Base-by-base conservation (phyloP, 2,329 filamentous ascomycete species). In the Trichoderma simmonsii region DNA sequence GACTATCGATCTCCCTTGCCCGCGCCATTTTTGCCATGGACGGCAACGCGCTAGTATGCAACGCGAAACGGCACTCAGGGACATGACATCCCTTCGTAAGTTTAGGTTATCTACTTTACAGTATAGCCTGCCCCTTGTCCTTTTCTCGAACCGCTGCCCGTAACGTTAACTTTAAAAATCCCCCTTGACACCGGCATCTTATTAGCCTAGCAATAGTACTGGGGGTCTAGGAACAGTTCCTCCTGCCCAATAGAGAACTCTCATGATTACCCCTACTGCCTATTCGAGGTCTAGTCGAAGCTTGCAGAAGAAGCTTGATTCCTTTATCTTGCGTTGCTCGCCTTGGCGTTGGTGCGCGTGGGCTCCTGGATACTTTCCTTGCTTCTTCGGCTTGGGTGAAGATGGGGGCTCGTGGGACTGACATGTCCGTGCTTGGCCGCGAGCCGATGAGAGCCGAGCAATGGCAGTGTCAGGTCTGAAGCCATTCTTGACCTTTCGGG, bases 121-220 rank as follows among this genome's bases (percentile, higher is more conserved):
- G 39, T n/a, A 43, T 43, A 43, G 18, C 7, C 26, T 18, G 4
- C 26, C 36, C n/a, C 18, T 34, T 32, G 24, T 32, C 28, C 2
- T 21, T 61, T 61, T 15, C 15, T 24, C 21, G 7, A 26, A 28
- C 18, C 18, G 4, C 7, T 48, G 51, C 5, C 57, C n/a, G 66
- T 70, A 70, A 70, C 66, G 66, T 70, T 70, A 36, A 70, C 57
- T 70, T 60, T 54, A 54, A 62, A 34, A 54, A 30, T 30, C 57
- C 9, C 12, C 12, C 26, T 62, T 34, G 57, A 62, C 21, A 15
- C 39, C 39, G 43, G 39, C 14, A 28, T 30, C 18, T 36, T 67
- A 43, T 36, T 67, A 43, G 32, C 51, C 32, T 67, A 21, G 32
- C 24, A 59, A 57, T 15, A 57, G 14, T 15, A 54, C 26, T 26